phyloP scores from a whole-genome alignment of 345 rosid species.

The Viola odorata region DNA sequence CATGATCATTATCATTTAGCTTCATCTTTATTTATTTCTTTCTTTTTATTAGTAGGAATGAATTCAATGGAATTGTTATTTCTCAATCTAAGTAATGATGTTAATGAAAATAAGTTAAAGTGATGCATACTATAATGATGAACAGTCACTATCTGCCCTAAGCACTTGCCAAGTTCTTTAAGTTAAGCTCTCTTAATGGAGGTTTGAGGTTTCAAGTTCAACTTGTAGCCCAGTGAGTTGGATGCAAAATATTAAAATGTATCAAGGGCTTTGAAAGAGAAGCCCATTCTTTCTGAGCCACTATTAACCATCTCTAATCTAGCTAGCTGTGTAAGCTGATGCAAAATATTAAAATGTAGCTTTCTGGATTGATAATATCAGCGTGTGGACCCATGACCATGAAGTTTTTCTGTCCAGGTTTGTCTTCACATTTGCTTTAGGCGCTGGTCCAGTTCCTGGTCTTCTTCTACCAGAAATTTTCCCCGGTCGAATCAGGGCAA shows the following conservation, averaged over 20 bases:
- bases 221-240: neutral
- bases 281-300: neutral
- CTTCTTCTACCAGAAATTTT: conserved; percentile 94
- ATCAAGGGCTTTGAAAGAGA: neutral
- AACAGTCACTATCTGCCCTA: too few species aligned
- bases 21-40: too few species aligned
- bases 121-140: too few species aligned
- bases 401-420: conserved; percentile 46
- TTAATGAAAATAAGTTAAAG: too few species aligned
- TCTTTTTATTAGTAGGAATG: too few species aligned
- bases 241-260: too few species aligned
- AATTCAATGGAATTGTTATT: too few species aligned
- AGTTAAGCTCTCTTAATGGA: neutral
- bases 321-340: neutral
- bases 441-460: conserved; percentile 99
- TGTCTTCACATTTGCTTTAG: conserved; percentile 82
- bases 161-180: too few species aligned
- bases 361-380: neutral
- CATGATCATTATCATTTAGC: too few species aligned
- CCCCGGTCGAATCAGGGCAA: conserved; percentile 84
- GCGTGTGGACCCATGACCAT: conserved; percentile 9
- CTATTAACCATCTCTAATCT: neutral
- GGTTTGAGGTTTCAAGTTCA: neutral
- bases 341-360: neutral
- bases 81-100: too few species aligned